These are phyloP conservation scores for Paramecium sonneborni DNA, from an alignment of 73 alveolate species.

Conservation along the genomic window DNA sequence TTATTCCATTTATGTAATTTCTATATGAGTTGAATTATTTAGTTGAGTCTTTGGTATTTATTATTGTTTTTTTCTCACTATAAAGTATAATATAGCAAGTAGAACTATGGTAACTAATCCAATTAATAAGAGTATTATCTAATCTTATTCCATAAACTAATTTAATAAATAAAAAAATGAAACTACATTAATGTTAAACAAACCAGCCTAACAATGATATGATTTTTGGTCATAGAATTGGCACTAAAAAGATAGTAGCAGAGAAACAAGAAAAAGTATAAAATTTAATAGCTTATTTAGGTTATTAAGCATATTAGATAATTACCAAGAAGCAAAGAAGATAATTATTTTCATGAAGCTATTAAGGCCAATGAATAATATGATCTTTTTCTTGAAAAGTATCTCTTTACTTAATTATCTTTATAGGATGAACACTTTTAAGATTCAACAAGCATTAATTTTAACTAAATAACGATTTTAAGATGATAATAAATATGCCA, in stretches of 20 bases:
- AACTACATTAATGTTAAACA: conserved; percentile 29
- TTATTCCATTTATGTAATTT: neutral
- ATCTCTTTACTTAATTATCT: neutral
- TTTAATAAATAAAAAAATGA: neutral
- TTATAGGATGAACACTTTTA: conserved; percentile 24
- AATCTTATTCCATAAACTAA: neutral
- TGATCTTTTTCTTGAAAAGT: conserved; percentile 40
- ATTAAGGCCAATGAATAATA: neutral
- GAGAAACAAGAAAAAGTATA: conserved; percentile 6
- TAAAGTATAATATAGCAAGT: neutral
- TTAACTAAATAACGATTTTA: conserved; percentile 28
- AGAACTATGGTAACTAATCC: neutral
- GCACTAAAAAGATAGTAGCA: neutral
- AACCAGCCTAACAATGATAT: conserved; percentile 45
- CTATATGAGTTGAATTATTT: neutral
- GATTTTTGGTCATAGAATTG: conserved; percentile 24
- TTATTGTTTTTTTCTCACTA: neutral
- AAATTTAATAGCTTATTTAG: neutral
- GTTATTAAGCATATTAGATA: conserved; percentile 32
- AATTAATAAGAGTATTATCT: neutral
- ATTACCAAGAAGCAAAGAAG: conserved; percentile 9
- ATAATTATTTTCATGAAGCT: neutral
- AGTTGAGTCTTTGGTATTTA: neutral
- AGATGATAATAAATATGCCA: conserved; percentile 36
- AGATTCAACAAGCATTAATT: conserved; percentile 20